Evolutionary conservation across 1,284 basidiomycete genomes (phyloP), one percentile per base, ranked within the genome.

Genomic region (Paramarasmius palmivorus): DNA sequence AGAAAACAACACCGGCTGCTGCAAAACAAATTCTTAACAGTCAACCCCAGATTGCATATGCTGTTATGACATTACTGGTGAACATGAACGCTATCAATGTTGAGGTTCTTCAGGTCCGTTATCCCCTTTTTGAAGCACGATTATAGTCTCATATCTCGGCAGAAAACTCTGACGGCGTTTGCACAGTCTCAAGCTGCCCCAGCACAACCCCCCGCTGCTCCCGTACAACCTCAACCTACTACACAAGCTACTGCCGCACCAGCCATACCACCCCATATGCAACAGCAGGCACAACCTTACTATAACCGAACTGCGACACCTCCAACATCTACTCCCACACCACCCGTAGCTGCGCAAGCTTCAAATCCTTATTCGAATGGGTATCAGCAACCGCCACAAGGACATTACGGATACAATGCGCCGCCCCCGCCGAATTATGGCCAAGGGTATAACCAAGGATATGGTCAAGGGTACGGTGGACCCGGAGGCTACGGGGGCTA

Each of bases 41-140:
- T 10, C 86, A 88, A 57, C 88, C 89, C 0, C 81, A 82, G 52
- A 88, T 91, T 54, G 83, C 88, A 0, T 90, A 88, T 66, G 86
- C 86, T 1, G 71, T 91, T 1, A 85, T 90, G 55, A 76, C 78
- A 1, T 78, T 90, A 37, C 88, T 91, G 86, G 85, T 88, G 15
- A 82, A 81, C 55, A 81, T 91, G 70, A 83, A 85, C 53, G 85
- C 86, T 0, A 76, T 91, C 36, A 83, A 88, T 54, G 73, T 86
- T 50, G 84, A 89, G 40, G 84, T 88, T 6, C 80, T 90, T 53
- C 85, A 88, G 72, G 88, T 88, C 10, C 46, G 34, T 20, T 41
- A 19, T 40, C 26, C 41, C 22, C 19, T 36, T 41, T 53, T 52
- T 8, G 29, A 37, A 38, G 32, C 48, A 15, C 41, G 14, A 23